These are phyloP conservation scores for Flaveria floridana DNA, from an alignment of 140 eudicot species.

Conservation along the genomic window DNA sequence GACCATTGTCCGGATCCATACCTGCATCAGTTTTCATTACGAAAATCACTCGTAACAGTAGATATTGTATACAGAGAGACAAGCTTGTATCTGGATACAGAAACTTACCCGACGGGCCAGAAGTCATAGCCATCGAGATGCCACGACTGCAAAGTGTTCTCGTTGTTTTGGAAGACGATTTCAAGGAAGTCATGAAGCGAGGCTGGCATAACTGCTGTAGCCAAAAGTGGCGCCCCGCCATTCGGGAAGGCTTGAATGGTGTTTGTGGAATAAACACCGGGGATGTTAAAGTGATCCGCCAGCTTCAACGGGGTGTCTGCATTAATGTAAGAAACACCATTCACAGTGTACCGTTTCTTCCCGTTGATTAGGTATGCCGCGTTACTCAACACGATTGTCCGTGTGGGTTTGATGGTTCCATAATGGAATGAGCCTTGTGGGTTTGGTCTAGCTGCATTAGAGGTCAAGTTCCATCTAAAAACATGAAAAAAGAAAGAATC, in stretches of 20 bases:
- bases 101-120: conserved; percentile 88
- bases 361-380: conserved; percentile 67
- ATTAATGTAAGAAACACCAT: conserved; percentile 71
- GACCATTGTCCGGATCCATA: conserved; percentile 81
- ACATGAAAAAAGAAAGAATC: conserved; percentile 8
- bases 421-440: conserved; percentile 97
- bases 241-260: conserved; percentile 59
- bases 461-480: conserved; percentile 83
- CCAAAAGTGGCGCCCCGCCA: conserved; percentile 44
- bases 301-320: conserved; percentile 92
- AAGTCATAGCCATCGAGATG: conserved; percentile 97
- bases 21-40: conserved; percentile 34
- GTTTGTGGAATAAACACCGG: conserved; percentile 66
- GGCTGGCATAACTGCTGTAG: conserved; percentile 63
- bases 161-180: conserved; percentile 84
- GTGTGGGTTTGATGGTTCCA: conserved; percentile 59
- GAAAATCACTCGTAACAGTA: background rate
- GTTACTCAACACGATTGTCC: conserved; percentile 62
- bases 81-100: background rate
- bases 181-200: conserved; percentile 77
- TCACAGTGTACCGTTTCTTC: conserved; percentile 72
- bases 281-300: conserved; percentile 86
- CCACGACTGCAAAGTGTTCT: conserved; percentile 72
- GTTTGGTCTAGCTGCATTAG: conserved; percentile 97
- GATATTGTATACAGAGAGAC: background rate